Percentiles rank a stretch among this genome's conserved stretches.
phyloP scores from a whole-genome alignment of 1,284 basidiomycete species.

The Ustilago loliicola region DNA sequence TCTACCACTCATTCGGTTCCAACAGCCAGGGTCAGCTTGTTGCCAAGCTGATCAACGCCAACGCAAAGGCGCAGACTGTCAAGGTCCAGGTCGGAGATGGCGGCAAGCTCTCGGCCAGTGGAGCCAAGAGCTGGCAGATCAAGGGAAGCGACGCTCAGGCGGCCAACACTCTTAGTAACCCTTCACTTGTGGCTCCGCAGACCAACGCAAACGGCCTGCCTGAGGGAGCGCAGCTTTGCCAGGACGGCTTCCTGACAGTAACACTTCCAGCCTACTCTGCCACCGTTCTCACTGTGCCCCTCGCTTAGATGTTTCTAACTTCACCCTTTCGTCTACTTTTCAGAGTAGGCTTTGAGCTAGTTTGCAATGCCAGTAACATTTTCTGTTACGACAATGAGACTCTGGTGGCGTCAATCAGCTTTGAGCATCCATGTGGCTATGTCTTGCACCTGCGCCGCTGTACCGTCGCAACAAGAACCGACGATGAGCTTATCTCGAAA shows the following conservation, averaged over 20 bases:
- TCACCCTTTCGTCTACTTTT: not conserved
- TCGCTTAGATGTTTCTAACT: slow-evolving; percentile 8
- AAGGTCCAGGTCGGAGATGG: slow-evolving; percentile 26
- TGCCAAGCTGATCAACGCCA: slow-evolving; percentile 52
- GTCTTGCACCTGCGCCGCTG: not conserved
- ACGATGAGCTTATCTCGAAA: not conserved
- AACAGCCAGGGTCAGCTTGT: slow-evolving; percentile 27
- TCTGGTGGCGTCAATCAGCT: not conserved
- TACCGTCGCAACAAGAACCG: not conserved
- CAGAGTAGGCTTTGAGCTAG: not conserved
- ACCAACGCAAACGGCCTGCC: slow-evolving; percentile 17
- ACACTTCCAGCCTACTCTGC: slow-evolving; percentile 32
- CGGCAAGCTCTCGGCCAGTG: slow-evolving; percentile 17
- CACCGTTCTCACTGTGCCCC: slow-evolving; percentile 21
- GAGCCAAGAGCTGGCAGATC: slow-evolving; percentile 41
- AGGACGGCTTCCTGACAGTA: slow-evolving; percentile 20
- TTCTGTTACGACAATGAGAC: not conserved
- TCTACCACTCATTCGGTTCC: slow-evolving; percentile 46
- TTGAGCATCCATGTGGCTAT: not conserved
- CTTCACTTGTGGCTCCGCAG: slow-evolving; percentile 23
- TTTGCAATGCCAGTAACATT: not conserved
- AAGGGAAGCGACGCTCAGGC: slow-evolving; percentile 30
- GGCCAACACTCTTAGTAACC: slow-evolving; percentile 41
- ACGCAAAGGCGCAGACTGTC: slow-evolving; percentile 10
- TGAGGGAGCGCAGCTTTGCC: slow-evolving; percentile 9